Conservation (phyloP, 495 filamentous ascomycete species). For the Talaromyces ruber region DNA sequence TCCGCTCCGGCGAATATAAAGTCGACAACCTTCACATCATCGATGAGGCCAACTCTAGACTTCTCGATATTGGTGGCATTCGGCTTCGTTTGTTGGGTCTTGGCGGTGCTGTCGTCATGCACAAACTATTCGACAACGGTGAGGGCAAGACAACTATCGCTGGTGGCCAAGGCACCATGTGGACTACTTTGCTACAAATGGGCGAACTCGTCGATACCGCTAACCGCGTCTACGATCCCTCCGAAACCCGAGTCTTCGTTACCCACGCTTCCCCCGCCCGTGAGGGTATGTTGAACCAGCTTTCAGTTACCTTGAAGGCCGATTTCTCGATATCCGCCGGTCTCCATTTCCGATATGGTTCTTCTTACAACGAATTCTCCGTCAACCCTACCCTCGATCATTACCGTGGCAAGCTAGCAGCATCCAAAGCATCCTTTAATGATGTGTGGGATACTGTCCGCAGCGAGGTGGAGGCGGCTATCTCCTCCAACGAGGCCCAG, state of each 20-base stretch:
- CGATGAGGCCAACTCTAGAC: slow-evolving; percentile 90
- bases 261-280: slow-evolving; percentile 96
- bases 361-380: slow-evolving; percentile 99
- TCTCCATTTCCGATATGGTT: slow-evolving; percentile 97
- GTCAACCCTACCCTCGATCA: slow-evolving; percentile 98
- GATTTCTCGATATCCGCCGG: slow-evolving; percentile 98
- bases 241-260: slow-evolving; percentile 95
- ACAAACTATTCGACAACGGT: slow-evolving; percentile 99
- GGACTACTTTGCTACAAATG: slow-evolving; percentile 98
- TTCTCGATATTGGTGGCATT: slow-evolving; percentile 89
- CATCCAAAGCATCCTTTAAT: slow-evolving; percentile 96
- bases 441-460: slow-evolving; percentile 99
- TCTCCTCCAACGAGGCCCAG: slow-evolving; percentile 85
- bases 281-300: slow-evolving; percentile 94
- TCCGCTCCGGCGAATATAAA: slow-evolving; percentile 96
- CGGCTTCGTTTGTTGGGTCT: slow-evolving; percentile 92
- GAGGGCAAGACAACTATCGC: slow-evolving; percentile 97
- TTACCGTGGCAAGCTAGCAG: slow-evolving; percentile 98
- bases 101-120: slow-evolving; percentile 97
- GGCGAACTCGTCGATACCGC: slow-evolving; percentile 97
- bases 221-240: slow-evolving; percentile 95
- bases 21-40: slow-evolving; percentile 96
- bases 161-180: slow-evolving; percentile 98
- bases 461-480: slow-evolving; percentile 85
- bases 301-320: slow-evolving; percentile 94